Evolutionary conservation across 768 basidiomycete species (phyloP), one percentile per base, ranked within the genome.

Genomic region (Gautieria morchelliformis): DNA sequence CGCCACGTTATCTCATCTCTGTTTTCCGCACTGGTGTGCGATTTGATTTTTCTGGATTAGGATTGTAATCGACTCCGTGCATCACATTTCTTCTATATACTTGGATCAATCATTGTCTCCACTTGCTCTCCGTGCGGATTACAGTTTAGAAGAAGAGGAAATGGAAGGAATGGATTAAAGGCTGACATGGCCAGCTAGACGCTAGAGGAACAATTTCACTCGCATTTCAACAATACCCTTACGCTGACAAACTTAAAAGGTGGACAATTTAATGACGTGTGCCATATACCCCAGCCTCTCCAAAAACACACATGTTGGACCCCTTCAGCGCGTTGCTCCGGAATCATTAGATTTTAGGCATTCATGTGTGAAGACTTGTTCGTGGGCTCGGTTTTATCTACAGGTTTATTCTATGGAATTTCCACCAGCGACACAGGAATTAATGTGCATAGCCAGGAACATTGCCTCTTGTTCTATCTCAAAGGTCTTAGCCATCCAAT

Each of bases 171-270:
- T 30, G 27, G 41, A 24, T 55, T 42, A 55, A 27, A 44, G 19
- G 52, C 35, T 20, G 7, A 27, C 48, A 35, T n/a, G 20, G 24
- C 32, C 32, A 20, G 37, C 6, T 30, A 47, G 33, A 22, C 12
- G 9, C n/a, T 6, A 56, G 50, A 49, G 35, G 56, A 46, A 57
- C 56, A 30, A 41, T 57, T 27, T 50, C 56, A 32, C 32, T 55
- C 47, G 42, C 19, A 40, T 57, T 37, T 49, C 56, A n/a, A 57
- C 46, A 45, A 57, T 57, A 57, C 32, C 56, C 22, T 57, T 57
- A 57, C 48, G 56, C 27, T 55, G 44, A 37, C 14, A 37, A 37
- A 3, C 35, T 9, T 37, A 37, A n/a, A n/a, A 10, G 35, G 35
- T 37, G 35, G 35, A 37, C 35, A 14, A 14, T 37, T 37, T 37